Conservation (phyloP, 1,139 yeast species). For the Zygosaccharomyces pseudobailii region DNA sequence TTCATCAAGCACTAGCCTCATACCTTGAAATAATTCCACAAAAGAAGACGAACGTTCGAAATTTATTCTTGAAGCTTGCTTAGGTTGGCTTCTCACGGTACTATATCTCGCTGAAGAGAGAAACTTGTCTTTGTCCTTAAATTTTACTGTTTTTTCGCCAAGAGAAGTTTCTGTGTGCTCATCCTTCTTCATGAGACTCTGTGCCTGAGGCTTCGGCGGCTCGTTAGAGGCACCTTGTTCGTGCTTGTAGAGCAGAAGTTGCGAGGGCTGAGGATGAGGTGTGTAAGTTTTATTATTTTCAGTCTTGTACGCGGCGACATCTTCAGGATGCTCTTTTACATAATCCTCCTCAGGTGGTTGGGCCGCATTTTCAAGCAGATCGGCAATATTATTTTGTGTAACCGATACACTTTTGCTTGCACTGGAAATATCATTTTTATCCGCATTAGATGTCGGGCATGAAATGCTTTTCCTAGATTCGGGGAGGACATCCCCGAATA, state of each 20-base stretch:
- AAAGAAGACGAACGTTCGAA: slow-evolving; percentile 29
- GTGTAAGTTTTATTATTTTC: no score
- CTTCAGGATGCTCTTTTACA: no score
- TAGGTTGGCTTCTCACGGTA: not conserved
- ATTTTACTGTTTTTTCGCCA: not conserved
- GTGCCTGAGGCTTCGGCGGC: not conserved
- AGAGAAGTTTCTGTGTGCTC: not conserved
- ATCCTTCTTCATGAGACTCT: not conserved
- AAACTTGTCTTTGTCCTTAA: not conserved
- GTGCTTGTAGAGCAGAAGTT: not conserved
- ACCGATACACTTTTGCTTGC: not conserved
- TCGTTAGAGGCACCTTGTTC: not conserved
- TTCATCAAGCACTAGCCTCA: slow-evolving; percentile 31
- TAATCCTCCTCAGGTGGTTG: not conserved
- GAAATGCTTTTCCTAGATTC: slow-evolving; percentile 1
- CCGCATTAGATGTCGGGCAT: not conserved
- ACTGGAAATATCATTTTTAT: not conserved
- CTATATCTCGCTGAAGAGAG: not conserved
- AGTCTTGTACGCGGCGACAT: no score
- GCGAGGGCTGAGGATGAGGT: no score
- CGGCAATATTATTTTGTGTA: not conserved
- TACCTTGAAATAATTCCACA: slow-evolving; percentile 28
- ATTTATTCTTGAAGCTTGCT: slow-evolving; percentile 6
- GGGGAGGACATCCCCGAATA: slow-evolving; percentile 26
- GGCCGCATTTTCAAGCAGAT: not conserved